Conservation (phyloP, 1,284 basidiomycete species). For the Pisolithus thermaeus region DNA sequence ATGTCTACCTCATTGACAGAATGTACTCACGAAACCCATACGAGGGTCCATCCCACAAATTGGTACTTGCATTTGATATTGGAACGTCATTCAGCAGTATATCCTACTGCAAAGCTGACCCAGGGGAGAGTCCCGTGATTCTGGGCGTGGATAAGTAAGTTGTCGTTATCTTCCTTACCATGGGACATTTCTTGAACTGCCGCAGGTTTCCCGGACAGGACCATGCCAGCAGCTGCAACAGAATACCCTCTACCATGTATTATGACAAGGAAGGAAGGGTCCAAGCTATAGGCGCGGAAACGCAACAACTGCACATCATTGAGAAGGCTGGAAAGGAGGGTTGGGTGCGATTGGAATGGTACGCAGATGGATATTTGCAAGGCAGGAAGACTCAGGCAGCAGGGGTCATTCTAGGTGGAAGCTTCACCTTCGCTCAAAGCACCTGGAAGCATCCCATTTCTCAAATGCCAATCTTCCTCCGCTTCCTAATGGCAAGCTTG, state of each 20-base stretch:
- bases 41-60: slow-evolving; percentile 29
- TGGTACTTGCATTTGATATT: slow-evolving; percentile 45
- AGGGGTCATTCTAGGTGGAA: slow-evolving; percentile 45
- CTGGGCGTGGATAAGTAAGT: slow-evolving; percentile 35
- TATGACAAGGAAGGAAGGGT: slow-evolving; percentile 41
- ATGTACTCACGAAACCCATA: slow-evolving; percentile 27
- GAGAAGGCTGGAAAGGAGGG: slow-evolving; percentile 39
- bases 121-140: slow-evolving; percentile 42
- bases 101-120: slow-evolving; percentile 40
- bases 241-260: slow-evolving; percentile 53
- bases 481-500: slow-evolving; percentile 40
- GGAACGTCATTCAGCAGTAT: slow-evolving; percentile 48
- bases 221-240: slow-evolving; percentile 36
- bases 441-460: slow-evolving; percentile 21
- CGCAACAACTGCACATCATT: slow-evolving; percentile 32
- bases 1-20: too few species aligned
- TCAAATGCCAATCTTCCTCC: slow-evolving; percentile 32
- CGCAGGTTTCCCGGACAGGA: slow-evolving; percentile 38
- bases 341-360: slow-evolving; percentile 47
- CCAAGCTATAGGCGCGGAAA: slow-evolving; percentile 45
- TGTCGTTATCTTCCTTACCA: neutral
- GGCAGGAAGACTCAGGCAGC: neutral
- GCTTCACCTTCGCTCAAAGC: slow-evolving; percentile 41
- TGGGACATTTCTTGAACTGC: too few species aligned
- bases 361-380: slow-evolving; percentile 6